Conservation (phyloP, 495 filamentous ascomycete species). For the Chlorociboria aeruginascens region DNA sequence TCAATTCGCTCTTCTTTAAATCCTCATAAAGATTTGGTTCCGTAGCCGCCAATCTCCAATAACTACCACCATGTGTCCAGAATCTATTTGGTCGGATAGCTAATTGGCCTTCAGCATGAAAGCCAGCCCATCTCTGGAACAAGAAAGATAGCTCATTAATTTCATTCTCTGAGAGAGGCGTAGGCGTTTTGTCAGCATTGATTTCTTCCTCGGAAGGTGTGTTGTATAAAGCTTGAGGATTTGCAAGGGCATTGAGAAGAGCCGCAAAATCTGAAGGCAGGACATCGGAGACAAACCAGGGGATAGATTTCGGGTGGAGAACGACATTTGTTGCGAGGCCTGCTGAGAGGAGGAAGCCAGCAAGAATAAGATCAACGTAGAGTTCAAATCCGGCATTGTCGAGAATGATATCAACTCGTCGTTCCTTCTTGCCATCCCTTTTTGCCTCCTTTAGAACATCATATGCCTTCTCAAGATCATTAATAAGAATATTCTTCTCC, state of each 20-base stretch:
- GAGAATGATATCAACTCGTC: slow-evolving; percentile 81
- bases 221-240: slow-evolving; percentile 64
- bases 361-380: slow-evolving; percentile 85
- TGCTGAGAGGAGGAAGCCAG: slow-evolving; percentile 72
- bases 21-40: slow-evolving; percentile 62
- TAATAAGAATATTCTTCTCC: slow-evolving; percentile 81
- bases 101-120: slow-evolving; percentile 74
- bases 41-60: slow-evolving; percentile 67
- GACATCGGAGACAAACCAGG: slow-evolving; percentile 97
- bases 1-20: slow-evolving; percentile 73
- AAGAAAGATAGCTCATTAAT: slow-evolving; percentile 56
- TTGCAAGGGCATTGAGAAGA: slow-evolving; percentile 62
- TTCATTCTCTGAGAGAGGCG: slow-evolving; percentile 54
- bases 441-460: slow-evolving; percentile 53
- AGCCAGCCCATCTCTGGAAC: slow-evolving; percentile 65
- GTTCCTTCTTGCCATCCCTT: slow-evolving; percentile 39
- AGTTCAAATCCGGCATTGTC: slow-evolving; percentile 97
- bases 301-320: slow-evolving; percentile 87
- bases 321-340: slow-evolving; percentile 76
- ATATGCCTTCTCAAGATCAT: slow-evolving; percentile 68
- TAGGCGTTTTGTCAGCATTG: slow-evolving; percentile 38
- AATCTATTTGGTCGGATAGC: slow-evolving; percentile 69
- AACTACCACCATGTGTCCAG: slow-evolving; percentile 80
- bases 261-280: slow-evolving; percentile 71
- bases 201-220: slow-evolving; percentile 55